Base-by-base conservation (phyloP, 768 basidiomycete species). In the Saitozyma sp. region DNA sequence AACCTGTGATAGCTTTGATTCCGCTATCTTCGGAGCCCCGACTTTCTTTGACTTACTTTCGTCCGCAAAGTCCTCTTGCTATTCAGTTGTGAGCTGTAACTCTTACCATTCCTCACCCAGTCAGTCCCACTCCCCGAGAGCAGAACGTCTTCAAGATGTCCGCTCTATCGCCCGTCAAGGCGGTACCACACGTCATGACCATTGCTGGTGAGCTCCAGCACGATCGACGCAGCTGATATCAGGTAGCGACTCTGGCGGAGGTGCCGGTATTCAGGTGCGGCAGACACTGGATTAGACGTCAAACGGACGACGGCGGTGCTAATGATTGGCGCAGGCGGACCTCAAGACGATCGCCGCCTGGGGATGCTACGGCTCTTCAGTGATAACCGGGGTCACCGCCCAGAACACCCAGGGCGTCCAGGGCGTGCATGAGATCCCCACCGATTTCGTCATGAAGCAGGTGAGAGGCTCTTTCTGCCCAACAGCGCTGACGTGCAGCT, bases 331-430 rank as follows among this genome's bases (percentile, higher is more conserved):
- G 45, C 67, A 92, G 88, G 92, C 91, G 9, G 93, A 95, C 77
- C 82, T 95, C 38, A 91, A 89, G 78, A 88, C 91, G 0, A 89
- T 92, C 68, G 86, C 89, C 6, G 87, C 90, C 0, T 84, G 87
- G 38, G 84, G 83, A 38, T 89, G 89, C 71, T 94, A 91, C 71
- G 92, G 90, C 13, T 83, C 88, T 13, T 89, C 87, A 63, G 91
- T 86, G 8, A 80, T 94, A 56, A 94, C 93, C 0, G 93, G 91
- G 0, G 75, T 95, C 51, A 92, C 90, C 0, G 90, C 92, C 0
- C 93, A 96, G 76, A 96, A 94, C 77, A 94, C 92, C 0, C 83
- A 78, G 3, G 92, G 90, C 3, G 92, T 96, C 0, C 86, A 90
- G 62, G 88, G 80, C 0, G 84, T 95, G 0, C 86, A 89, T 61